phyloP scores from a whole-genome alignment of 768 basidiomycete species.

The Trametes maxima region DNA sequence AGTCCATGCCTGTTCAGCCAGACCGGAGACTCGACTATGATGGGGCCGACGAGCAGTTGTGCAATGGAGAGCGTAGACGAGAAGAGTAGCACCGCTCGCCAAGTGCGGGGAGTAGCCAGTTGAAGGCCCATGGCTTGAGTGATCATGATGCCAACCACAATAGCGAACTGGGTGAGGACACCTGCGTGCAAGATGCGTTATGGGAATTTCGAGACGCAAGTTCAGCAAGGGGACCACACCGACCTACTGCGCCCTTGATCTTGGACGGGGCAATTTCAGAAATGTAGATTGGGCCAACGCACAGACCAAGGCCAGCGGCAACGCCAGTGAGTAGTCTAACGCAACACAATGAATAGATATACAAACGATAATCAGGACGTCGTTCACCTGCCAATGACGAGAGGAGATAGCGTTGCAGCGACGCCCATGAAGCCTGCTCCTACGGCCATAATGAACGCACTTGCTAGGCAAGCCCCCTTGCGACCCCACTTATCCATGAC shows the following conservation, averaged over 20 bases:
- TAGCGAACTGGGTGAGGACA: slow-evolving; percentile 78
- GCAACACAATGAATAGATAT: background rate
- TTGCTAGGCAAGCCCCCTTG: slow-evolving; percentile 63
- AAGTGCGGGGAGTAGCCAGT: slow-evolving; percentile 67
- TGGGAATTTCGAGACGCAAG: background rate
- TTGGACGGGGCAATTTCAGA: slow-evolving; percentile 79
- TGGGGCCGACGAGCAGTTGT: slow-evolving; percentile 57
- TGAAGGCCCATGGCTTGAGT: slow-evolving; percentile 77
- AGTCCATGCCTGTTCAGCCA: slow-evolving; percentile 60
- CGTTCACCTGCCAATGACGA: slow-evolving; percentile 68
- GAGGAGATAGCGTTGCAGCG: slow-evolving; percentile 53
- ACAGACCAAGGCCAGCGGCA: slow-evolving; percentile 71
- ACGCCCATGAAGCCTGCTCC: slow-evolving; percentile 71
- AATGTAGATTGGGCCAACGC: slow-evolving; percentile 84
- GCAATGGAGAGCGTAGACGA: slow-evolving; percentile 56
- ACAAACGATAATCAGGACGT: background rate
- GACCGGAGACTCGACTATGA: slow-evolving; percentile 71
- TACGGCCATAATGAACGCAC: slow-evolving; percentile 52
- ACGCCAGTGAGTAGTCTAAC: slow-evolving; percentile 66
- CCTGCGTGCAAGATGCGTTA: slow-evolving; percentile 42
- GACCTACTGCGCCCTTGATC: slow-evolving; percentile 76
- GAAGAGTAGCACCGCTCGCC: slow-evolving; percentile 71
- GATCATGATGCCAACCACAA: slow-evolving; percentile 86
- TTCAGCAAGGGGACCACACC: slow-evolving; percentile 21
- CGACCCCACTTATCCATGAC: slow-evolving; percentile 75